A percentile compares a stretch with the other conserved stretches of the same genome.
Evolutionary conservation across 1,139 yeast genomes (phyloP).

Genomic region (Sugiyamaella novakii): DNA sequence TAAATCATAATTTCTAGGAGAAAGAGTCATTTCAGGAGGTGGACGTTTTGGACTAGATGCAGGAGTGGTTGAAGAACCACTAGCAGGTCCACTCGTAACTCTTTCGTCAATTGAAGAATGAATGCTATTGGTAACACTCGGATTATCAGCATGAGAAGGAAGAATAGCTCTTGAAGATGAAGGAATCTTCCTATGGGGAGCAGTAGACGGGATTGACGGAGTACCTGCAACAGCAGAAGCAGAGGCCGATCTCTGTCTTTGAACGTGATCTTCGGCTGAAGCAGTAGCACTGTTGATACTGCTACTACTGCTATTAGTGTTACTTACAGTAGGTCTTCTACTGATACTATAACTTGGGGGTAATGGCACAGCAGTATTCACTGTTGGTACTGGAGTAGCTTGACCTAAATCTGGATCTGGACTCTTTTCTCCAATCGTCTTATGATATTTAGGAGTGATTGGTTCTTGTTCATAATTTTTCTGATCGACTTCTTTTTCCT

Average conservation of each 20-base stretch:
- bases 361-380: neutral
- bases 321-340: conserved; percentile 2
- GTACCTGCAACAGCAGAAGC: neutral
- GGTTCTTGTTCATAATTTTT: neutral
- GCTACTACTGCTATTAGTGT: conserved; percentile 5
- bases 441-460: neutral
- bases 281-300: conserved; percentile 7
- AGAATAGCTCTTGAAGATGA: conserved; percentile 1
- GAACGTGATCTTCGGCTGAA: neutral
- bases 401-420: neutral
- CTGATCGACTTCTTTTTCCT: neutral
- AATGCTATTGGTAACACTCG: neutral
- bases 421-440: neutral
- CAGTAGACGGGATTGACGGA: conserved; percentile 9
- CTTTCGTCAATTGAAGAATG: conserved; percentile 13
- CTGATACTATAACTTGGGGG: conserved; percentile 2
- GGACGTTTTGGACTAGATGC: conserved; percentile 17
- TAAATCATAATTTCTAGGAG: conserved; percentile 21
- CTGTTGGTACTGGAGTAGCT: conserved; percentile 9
- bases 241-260: conserved; percentile 7
- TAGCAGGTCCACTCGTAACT: conserved; percentile 1
- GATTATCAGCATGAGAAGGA: neutral
- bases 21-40: conserved; percentile 17
- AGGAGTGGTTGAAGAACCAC: conserved; percentile 15
- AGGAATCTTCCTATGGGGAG: conserved; percentile 10